Evolutionary conservation across 257 asterid species (phyloP).

Genomic region (Gentiana straminea): DNA sequence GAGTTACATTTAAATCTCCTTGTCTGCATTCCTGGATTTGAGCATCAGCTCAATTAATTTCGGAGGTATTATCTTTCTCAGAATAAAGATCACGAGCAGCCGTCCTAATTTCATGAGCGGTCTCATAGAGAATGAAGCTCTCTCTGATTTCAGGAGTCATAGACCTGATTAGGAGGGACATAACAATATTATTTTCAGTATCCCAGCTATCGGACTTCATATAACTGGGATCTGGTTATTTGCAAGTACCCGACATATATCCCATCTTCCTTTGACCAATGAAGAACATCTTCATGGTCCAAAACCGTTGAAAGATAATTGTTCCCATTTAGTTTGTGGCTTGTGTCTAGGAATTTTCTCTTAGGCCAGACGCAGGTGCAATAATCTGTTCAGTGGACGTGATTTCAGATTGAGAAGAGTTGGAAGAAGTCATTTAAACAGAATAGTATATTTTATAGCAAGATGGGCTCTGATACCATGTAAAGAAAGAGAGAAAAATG

Average conservation of each 20-base stretch:
- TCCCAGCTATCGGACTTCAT: background rate
- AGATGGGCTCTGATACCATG: too few relatives aligned
- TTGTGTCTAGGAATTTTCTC: too few relatives aligned
- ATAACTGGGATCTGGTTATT: background rate
- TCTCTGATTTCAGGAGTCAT: background rate
- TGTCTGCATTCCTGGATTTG: too few relatives aligned
- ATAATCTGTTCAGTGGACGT: too few relatives aligned
- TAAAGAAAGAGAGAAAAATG: too few relatives aligned
- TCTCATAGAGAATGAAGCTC: background rate
- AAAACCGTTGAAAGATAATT: background rate
- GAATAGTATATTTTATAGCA: too few relatives aligned
- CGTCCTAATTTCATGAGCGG: background rate
- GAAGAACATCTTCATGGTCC: background rate
- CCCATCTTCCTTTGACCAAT: background rate
- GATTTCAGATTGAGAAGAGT: too few relatives aligned
- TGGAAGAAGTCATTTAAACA: too few relatives aligned
- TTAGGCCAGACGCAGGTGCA: too few relatives aligned
- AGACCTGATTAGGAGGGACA: background rate
- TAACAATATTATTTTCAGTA: background rate
- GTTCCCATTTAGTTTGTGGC: background rate
- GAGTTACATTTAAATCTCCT: background rate
- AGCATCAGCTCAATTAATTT: background rate
- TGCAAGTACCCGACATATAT: background rate
- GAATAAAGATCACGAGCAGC: background rate
- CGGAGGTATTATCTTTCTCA: background rate